Conservation (phyloP, 2,329 filamentous ascomycete genomes). For the Lachnellula occidentalis region DNA sequence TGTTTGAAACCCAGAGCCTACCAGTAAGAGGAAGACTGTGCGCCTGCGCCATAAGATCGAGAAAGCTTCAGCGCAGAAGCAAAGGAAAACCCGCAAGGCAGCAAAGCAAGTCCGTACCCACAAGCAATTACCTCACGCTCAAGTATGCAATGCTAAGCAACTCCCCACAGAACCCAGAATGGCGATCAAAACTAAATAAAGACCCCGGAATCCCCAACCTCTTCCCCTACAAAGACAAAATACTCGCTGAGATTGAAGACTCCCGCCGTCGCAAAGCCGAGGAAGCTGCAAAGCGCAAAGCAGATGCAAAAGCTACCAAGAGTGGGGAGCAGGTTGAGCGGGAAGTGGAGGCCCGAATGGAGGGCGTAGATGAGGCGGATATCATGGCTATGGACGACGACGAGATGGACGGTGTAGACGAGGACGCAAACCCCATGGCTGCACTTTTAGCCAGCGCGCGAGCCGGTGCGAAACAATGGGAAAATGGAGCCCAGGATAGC, state of each 20-base stretch:
- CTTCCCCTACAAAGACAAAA: slow-evolving; percentile 95
- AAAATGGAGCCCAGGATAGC: slow-evolving; percentile 31
- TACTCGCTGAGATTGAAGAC: slow-evolving; percentile 92
- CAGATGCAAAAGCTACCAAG: slow-evolving; percentile 64
- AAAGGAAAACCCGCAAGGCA: slow-evolving; percentile 79
- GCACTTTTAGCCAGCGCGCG: slow-evolving; percentile 69
- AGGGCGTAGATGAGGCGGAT: slow-evolving; percentile 41
- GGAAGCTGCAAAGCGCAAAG: slow-evolving; percentile 64
- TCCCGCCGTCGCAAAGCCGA: slow-evolving; percentile 75
- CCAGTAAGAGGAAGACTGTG: slow-evolving; percentile 86
- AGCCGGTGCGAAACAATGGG: slow-evolving; percentile 57
- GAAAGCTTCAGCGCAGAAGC: slow-evolving; percentile 85
- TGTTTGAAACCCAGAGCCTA: slow-evolving; percentile 61
- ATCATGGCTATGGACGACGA: slow-evolving; percentile 46
- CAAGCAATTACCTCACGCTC: slow-evolving; percentile 34
- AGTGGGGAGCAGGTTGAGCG: slow-evolving; percentile 45
- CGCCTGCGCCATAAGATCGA: slow-evolving; percentile 94
- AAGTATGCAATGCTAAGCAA: slow-evolving; percentile 48
- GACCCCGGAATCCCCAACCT: slow-evolving; percentile 96
- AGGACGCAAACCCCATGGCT: slow-evolving; percentile 81
- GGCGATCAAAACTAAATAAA: slow-evolving; percentile 92
- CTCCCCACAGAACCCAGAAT: slow-evolving; percentile 79
- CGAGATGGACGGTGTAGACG: slow-evolving; percentile 50
- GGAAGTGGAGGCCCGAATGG: slow-evolving; percentile 40
- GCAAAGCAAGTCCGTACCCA: slow-evolving; percentile 61